Evolutionary conservation across 2,329 filamentous ascomycete species (phyloP).

Genomic region (Aspergillus caelatus): DNA sequence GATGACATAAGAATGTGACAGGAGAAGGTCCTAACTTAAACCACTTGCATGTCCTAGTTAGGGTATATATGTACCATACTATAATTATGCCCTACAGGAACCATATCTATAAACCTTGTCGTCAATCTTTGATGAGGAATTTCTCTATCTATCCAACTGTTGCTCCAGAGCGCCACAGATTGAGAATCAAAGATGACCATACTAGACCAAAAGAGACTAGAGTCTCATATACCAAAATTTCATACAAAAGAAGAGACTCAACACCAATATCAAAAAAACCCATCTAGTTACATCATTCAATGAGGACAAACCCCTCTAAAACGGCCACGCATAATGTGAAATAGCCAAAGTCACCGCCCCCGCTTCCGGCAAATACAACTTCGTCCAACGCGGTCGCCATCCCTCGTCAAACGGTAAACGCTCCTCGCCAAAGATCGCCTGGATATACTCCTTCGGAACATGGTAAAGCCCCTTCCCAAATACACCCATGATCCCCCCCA

Average conservation of each 20-base stretch:
- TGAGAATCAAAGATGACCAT: too few relatives aligned
- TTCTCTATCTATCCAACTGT: background rate
- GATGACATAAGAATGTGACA: background rate
- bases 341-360: constrained; percentile 7
- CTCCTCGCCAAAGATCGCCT: constrained; percentile 20
- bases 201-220: background rate
- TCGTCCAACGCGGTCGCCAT: constrained; percentile 16
- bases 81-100: background rate
- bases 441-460: constrained; percentile 16
- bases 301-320: background rate
- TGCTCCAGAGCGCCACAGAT: too few relatives aligned
- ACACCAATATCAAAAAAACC: background rate
- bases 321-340: constrained; percentile 20
- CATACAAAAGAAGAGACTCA: background rate
- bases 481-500: constrained; percentile 12
- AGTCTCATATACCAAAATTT: too few relatives aligned
- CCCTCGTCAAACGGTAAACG: constrained; percentile 20
- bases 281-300: too few relatives aligned
- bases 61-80: background rate
- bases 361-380: constrained; percentile 14
- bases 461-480: constrained; percentile 15
- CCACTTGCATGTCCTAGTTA: background rate
- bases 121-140: background rate
- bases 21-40: background rate
- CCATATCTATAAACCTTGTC: background rate